phyloP scores from a whole-genome alignment of 2,329 filamentous ascomycete genomes.

The Ophiostoma montium region DNA sequence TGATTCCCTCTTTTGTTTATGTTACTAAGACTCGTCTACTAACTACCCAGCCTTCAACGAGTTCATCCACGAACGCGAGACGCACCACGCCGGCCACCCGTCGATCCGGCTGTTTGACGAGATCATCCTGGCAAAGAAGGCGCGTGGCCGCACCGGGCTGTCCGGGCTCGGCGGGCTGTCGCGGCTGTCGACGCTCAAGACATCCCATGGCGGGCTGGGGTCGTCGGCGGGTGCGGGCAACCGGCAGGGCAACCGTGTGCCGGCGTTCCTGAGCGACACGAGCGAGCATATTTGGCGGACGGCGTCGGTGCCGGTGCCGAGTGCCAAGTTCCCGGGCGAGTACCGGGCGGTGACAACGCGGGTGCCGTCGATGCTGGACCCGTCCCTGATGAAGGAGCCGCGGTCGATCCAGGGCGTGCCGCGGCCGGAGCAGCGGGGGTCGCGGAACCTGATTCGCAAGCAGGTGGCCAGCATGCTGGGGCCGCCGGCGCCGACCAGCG shows the following conservation, averaged over 20 bases:
- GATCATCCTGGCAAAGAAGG: slow-evolving; percentile 66
- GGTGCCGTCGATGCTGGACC: slow-evolving; percentile 72
- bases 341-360: slow-evolving; percentile 47
- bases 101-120: slow-evolving; percentile 68
- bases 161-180: slow-evolving; percentile 37
- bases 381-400: slow-evolving; percentile 80
- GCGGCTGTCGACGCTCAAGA: slow-evolving; percentile 44
- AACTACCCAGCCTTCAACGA: slow-evolving; percentile 51
- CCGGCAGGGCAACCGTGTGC: slow-evolving; percentile 22
- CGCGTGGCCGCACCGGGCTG: slow-evolving; percentile 49
- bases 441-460: slow-evolving; percentile 37
- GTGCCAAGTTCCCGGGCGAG: slow-evolving; percentile 46
- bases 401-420: slow-evolving; percentile 82
- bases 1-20: background rate
- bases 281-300: slow-evolving; percentile 71
- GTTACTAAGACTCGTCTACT: slow-evolving; percentile 1
- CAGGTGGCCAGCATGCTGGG: slow-evolving; percentile 32
- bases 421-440: slow-evolving; percentile 37
- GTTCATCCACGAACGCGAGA: slow-evolving; percentile 72
- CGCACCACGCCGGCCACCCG: slow-evolving; percentile 44
- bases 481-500: slow-evolving; percentile 11
- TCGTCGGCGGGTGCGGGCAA: slow-evolving; percentile 21
- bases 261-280: slow-evolving; percentile 55
- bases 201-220: slow-evolving; percentile 36
- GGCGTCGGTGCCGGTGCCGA: slow-evolving; percentile 44